Evolutionary conservation across 2,329 filamentous ascomycete genomes (phyloP).

Genomic region (Hymenoscyphus fraxineus): DNA sequence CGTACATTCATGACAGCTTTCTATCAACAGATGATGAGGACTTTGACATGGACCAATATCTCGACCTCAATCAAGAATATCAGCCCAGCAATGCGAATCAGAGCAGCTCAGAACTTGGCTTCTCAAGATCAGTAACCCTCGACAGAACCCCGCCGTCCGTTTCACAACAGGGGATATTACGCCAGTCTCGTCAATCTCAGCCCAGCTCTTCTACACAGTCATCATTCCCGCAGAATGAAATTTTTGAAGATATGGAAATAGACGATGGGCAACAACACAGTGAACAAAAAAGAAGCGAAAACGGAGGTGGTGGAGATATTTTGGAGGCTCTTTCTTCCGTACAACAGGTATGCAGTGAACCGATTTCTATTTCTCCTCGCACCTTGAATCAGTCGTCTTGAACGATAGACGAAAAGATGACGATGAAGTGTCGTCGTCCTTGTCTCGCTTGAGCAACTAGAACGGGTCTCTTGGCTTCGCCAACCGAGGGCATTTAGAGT

Average conservation of each 20-base stretch:
- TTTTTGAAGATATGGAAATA: background rate
- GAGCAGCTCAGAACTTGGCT: background rate
- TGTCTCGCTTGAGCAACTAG: background rate
- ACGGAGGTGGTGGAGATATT: background rate
- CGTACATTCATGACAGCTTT: background rate
- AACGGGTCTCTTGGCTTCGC: background rate
- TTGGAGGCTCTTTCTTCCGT: background rate
- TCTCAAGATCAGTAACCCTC: background rate
- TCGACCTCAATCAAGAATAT: background rate
- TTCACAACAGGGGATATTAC: background rate
- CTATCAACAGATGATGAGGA: background rate
- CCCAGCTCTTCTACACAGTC: background rate
- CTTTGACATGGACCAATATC: background rate
- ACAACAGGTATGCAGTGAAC: background rate
- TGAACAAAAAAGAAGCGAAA: background rate
- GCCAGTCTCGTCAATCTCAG: background rate
- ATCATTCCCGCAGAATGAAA: background rate
- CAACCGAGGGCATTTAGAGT: background rate
- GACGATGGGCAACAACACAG: background rate
- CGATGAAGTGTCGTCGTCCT: conserved; percentile 1
- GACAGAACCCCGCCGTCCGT: background rate
- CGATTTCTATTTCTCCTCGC: background rate
- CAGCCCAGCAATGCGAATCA: background rate
- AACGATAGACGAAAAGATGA: background rate
- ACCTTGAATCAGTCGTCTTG: background rate